Evolutionary conservation across 2,329 filamentous ascomycete species (phyloP).

Genomic region (Mycosphaerella sp.): DNA sequence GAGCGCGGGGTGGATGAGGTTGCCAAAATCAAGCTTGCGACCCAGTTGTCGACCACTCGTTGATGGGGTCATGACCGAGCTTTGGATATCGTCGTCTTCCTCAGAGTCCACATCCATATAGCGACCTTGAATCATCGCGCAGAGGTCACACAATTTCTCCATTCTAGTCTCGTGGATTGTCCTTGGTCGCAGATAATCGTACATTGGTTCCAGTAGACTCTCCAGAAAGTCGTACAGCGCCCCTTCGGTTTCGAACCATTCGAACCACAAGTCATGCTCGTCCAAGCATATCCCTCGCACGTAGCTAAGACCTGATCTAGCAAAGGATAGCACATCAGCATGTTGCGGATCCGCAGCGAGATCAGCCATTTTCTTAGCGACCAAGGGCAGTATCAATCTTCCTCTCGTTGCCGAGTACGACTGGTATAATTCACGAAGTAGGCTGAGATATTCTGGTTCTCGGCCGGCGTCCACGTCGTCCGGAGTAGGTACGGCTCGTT

Average conservation of each 20-base stretch:
- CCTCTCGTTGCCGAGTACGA: constrained; percentile 56
- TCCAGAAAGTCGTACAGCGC: constrained; percentile 62
- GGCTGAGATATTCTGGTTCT: constrained; percentile 58
- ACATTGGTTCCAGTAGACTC: constrained; percentile 60
- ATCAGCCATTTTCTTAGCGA: constrained; percentile 55
- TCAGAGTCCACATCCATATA: constrained; percentile 53
- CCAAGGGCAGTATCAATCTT: constrained; percentile 55
- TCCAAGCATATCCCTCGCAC: constrained; percentile 60
- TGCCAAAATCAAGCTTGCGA: constrained; percentile 52
- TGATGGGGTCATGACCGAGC: constrained; percentile 17
- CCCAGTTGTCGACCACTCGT: constrained; percentile 17
- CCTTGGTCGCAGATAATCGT: constrained; percentile 58
- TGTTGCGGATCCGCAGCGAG: constrained; percentile 54
- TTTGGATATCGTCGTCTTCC: constrained; percentile 44
- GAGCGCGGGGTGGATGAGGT: constrained; percentile 58
- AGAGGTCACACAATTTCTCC: constrained; percentile 61
- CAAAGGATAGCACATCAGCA: constrained; percentile 59
- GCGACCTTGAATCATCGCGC: constrained; percentile 58
- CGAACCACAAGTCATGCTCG: constrained; percentile 61
- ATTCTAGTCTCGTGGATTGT: constrained; percentile 63
- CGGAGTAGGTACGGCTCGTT: constrained; percentile 52
- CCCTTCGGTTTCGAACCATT: constrained; percentile 60
- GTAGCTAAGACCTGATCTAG: constrained; percentile 59
- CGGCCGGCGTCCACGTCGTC: constrained; percentile 46
- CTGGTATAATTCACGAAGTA: constrained; percentile 60